These are phyloP conservation scores for Nemania diffusa DNA, from an alignment of 2,329 filamentous ascomycete species.

Conservation along the genomic window DNA sequence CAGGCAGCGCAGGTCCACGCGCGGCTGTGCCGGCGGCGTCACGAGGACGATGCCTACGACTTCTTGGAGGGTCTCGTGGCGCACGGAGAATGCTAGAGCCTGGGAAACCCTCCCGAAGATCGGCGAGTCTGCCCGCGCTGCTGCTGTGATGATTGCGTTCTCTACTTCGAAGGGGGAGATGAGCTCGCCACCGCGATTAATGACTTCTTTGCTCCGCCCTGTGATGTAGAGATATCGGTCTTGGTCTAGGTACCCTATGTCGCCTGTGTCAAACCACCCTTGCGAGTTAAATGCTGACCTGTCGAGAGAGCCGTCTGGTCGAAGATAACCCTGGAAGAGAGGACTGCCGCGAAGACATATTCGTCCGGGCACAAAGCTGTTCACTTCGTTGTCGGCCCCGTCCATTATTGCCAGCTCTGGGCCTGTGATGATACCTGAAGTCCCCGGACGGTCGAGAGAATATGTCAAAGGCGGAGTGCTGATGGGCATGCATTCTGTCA, in stretches of 20 bases:
- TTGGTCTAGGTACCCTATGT: conserved; percentile 62
- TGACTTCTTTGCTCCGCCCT: conserved; percentile 66
- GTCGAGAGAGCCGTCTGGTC: conserved; percentile 55
- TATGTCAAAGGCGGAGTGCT: conserved; percentile 65
- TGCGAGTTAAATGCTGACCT: conserved; percentile 57
- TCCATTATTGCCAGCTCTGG: conserved; percentile 63
- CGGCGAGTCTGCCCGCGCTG: conserved; percentile 54
- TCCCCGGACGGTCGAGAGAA: conserved; percentile 61
- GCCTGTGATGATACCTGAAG: conserved; percentile 63
- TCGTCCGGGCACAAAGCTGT: conserved; percentile 54
- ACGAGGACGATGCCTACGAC: conserved; percentile 65
- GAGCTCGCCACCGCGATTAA: conserved; percentile 68
- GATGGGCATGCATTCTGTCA: conserved; percentile 71
- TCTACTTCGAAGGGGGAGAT: conserved; percentile 70
- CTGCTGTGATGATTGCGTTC: conserved; percentile 62
- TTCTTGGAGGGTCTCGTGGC: conserved; percentile 65
- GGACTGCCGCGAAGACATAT: conserved; percentile 64
- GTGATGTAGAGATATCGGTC: conserved; percentile 65
- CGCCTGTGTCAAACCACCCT: conserved; percentile 67
- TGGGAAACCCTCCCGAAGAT: conserved; percentile 60
- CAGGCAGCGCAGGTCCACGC: conserved; percentile 60
- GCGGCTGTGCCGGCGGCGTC: conserved; percentile 55
- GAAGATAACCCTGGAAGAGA: conserved; percentile 62
- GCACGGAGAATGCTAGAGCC: conserved; percentile 63
- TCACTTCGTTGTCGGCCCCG: conserved; percentile 49